Base-by-base conservation (phyloP, 805 yeast species). In the Candida ponderosae region DNA sequence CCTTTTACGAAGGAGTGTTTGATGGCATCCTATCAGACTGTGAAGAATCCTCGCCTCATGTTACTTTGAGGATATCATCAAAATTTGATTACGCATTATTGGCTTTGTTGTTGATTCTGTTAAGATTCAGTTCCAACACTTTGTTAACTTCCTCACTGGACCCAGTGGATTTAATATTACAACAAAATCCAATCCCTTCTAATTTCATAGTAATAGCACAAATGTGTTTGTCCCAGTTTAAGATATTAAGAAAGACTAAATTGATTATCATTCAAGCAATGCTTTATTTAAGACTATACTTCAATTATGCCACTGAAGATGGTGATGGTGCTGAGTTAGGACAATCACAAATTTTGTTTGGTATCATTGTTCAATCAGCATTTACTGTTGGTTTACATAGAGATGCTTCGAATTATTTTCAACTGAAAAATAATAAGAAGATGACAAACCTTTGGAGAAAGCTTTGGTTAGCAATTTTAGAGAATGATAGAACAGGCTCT, bases 311-410 rank as follows among this genome's bases (percentile, higher is more conserved):
- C 0, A 79, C 79, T 0, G 75, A 69, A 41, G 69, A 65, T 42
- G 72, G 72, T 24, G 72, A 68, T 46, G 74, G 71, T 17, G 56
- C 63, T 1, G 73, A 67, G 33, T 57, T 63, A 6, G 56, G 63
- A 3, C 72, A 66, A 31, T 51, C 66, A 0, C 70, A 63, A 33
- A 57, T 59, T 1, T 57, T 62, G 15, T 56, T 60, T 13, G 63
- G 65, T 3, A 43, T 66, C 18, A 48, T 66, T 11, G 48, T 65
- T 9, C 75, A 71, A 39, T 64, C 68, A 54, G 73, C 74, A 0
- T 47, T 60, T 32, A 53, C 65, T 4, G 47, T 72, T 23, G 79
- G 78, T 0, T 50, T 74, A 31, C 63, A 73, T 43, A 53, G 74
- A 34, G 80, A 73, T 35, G 72, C 77, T 0, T 57, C 57, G 6